These are phyloP conservation scores for Phyllosticta citribraziliensis DNA, from an alignment of 2,329 filamentous ascomycete genomes.

Conservation along the genomic window DNA sequence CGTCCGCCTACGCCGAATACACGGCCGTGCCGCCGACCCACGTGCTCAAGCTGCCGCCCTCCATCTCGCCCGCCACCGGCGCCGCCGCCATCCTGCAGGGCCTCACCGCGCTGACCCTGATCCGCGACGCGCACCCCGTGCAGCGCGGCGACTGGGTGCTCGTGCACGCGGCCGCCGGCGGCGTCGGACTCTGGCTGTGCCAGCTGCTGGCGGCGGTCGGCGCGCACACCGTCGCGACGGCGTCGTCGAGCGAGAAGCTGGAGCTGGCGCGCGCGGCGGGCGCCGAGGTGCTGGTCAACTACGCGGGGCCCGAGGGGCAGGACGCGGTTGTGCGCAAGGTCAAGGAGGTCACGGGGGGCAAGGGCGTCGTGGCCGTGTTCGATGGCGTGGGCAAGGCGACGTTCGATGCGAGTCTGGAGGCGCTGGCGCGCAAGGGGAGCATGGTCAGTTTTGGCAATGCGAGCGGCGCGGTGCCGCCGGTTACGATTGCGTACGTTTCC, in stretches of 20 bases:
- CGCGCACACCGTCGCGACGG: slow-evolving; percentile 70
- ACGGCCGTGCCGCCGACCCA: slow-evolving; percentile 43
- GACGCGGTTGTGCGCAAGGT: slow-evolving; percentile 52
- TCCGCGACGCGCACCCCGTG: slow-evolving; percentile 62
- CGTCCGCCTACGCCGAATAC: slow-evolving; percentile 47
- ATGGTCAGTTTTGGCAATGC: slow-evolving; percentile 76
- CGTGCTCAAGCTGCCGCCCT: slow-evolving; percentile 54
- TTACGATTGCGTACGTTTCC: slow-evolving; percentile 48
- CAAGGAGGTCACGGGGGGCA: slow-evolving; percentile 58
- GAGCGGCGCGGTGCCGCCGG: slow-evolving; percentile 65
- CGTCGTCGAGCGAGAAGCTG: slow-evolving; percentile 62
- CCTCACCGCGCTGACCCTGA: slow-evolving; percentile 69
- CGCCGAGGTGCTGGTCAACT: slow-evolving; percentile 64
- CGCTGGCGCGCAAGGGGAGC: slow-evolving; percentile 66
- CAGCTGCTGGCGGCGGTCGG: slow-evolving; percentile 66
- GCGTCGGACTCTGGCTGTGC: slow-evolving; percentile 59
- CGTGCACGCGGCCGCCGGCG: slow-evolving; percentile 77
- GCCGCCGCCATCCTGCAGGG: slow-evolving; percentile 69
- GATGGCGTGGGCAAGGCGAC: slow-evolving; percentile 80
- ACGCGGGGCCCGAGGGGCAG: slow-evolving; percentile 29
- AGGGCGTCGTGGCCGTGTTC: slow-evolving; percentile 69
- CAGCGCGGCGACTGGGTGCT: slow-evolving; percentile 71
- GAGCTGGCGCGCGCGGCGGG: slow-evolving; percentile 59
- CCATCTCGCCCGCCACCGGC: slow-evolving; percentile 50
- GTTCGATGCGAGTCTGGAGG: slow-evolving; percentile 67